phyloP scores from a whole-genome alignment of 2,329 filamentous ascomycete species.

The Colletotrichum lindemuthianum region DNA sequence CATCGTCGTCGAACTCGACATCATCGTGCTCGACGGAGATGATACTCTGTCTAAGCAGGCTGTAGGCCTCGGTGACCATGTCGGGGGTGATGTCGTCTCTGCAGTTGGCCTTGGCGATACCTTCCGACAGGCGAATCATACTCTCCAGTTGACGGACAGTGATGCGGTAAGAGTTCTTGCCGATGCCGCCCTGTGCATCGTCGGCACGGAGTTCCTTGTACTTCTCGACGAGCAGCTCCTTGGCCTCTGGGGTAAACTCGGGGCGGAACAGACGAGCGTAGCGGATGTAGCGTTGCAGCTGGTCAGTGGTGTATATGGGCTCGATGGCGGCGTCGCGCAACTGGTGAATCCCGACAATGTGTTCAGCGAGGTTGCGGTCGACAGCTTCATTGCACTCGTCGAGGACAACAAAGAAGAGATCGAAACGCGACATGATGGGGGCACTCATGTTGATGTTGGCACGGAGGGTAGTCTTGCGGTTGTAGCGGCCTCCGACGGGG shows the following conservation, averaged over 20 bases:
- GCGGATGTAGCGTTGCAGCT: conserved; percentile 95
- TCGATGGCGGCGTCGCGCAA: conserved; percentile 90
- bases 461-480: conserved; percentile 91
- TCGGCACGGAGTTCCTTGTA: conserved; percentile 96
- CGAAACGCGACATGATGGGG: conserved; percentile 99
- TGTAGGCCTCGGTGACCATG: conserved; percentile 93
- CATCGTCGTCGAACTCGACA: conserved; percentile 89
- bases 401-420: conserved; percentile 96
- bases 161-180: conserved; percentile 95
- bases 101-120: conserved; percentile 98
- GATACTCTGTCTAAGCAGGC: conserved; percentile 91
- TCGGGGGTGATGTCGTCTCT: conserved; percentile 86
- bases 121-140: conserved; percentile 94
- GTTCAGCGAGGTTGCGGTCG: conserved; percentile 89
- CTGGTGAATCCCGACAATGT: conserved; percentile 95
- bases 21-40: conserved; percentile 99
- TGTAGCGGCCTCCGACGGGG: conserved; percentile 95
- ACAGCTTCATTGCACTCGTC: conserved; percentile 95
- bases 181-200: conserved; percentile 92
- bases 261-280: conserved; percentile 96
- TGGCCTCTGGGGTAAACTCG: conserved; percentile 89
- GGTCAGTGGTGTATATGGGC: conserved; percentile 95
- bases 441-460: conserved; percentile 99
- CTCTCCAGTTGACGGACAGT: conserved; percentile 96
- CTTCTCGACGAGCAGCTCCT: conserved; percentile 83